Evolutionary conservation across 1,284 basidiomycete species (phyloP), one percentile per base, ranked within the genome.

Genomic region (Ceratobasidium papillatum): DNA sequence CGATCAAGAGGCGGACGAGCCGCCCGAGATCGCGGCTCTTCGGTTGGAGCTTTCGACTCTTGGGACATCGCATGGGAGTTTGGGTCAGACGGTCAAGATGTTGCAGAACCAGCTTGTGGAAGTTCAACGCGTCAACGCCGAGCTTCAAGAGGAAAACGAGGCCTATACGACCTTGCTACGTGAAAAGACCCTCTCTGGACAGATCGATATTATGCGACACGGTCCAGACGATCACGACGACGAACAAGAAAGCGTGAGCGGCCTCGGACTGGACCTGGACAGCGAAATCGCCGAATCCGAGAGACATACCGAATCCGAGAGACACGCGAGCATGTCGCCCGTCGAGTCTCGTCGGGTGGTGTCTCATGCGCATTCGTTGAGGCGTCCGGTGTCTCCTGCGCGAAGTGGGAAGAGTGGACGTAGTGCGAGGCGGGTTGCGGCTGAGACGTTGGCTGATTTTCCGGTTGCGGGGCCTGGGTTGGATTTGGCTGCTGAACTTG

Each of bases 161-260:
- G 93, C 93, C 62, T 98, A 95, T 84, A 95, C 96, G 86, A 94
- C 95, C 76, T 86, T 98, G 56, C 84, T 98, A 34, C 86, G 94
- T 75, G 95, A 98, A 83, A 90, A 88, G 83, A 98, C 96, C 0
- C 84, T 98, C 51, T 95, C 87, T 77, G 95, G 95, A 1, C 90
- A 94, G 78, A 92, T 94, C 79, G 90, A 94, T 79, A 84, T 93
- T 73, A 84, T 90, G 78, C 87, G 89, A 27, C 54, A 68, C 38
- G 63, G 58, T 49, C 75, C 75, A 64, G 75, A 86, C 45, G 87
- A 88, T n/a, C 86, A 86, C 38, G 83, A 84, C 25, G 84, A 84
- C 32, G 83, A 69, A 2, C 47, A 49, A 69, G 52, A 43, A 8
- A 52, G 61, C 12, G 75, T 12, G 80, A 81, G 41, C 66, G 74